These are phyloP conservation scores for Pseudoturritis turrita DNA, from an alignment of 345 rosid species.

Conservation along the genomic window DNA sequence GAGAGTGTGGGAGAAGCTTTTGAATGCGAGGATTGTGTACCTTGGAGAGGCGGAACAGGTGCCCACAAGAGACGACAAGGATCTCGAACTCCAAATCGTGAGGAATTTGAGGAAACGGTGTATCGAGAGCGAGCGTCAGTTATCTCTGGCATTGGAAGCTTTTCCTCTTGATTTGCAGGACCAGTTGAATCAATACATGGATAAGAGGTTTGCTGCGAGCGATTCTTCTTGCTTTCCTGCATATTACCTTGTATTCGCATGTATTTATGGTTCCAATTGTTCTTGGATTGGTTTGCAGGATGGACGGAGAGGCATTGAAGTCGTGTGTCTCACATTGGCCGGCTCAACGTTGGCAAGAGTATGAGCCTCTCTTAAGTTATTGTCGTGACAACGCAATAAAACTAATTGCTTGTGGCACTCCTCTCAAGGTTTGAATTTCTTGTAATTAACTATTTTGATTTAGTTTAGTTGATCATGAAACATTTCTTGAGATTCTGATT, in stretches of 20 bases:
- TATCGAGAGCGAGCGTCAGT: constrained; percentile 43
- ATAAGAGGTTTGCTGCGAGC: constrained; percentile 42
- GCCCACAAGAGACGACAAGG: constrained; percentile 71
- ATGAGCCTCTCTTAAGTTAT: constrained; percentile 74
- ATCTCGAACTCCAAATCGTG: constrained; percentile 68
- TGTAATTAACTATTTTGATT: background rate
- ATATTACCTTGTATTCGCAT: background rate
- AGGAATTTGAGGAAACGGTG: constrained; percentile 59
- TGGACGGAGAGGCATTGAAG: constrained; percentile 64
- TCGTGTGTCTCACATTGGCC: constrained; percentile 66
- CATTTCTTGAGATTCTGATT: background rate
- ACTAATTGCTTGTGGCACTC: constrained; percentile 86
- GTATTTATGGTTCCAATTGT: background rate
- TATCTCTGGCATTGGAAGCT: constrained; percentile 75
- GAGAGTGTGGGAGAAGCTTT: constrained; percentile 82
- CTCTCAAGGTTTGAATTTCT: constrained; percentile 46
- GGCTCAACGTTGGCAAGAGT: constrained; percentile 71
- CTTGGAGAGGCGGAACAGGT: constrained; percentile 92
- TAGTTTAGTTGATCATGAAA: background rate
- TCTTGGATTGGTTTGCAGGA: constrained; percentile 47
- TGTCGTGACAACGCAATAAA: constrained; percentile 68
- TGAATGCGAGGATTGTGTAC: constrained; percentile 75
- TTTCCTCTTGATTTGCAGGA: constrained; percentile 70
- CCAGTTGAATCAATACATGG: constrained; percentile 55
- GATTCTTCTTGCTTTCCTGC: background rate